A percentile compares a stretch with the other conserved stretches of the same genome.
These are phyloP conservation scores for Russula vinacea DNA, from an alignment of 768 basidiomycete genomes.

Conservation along the genomic window DNA sequence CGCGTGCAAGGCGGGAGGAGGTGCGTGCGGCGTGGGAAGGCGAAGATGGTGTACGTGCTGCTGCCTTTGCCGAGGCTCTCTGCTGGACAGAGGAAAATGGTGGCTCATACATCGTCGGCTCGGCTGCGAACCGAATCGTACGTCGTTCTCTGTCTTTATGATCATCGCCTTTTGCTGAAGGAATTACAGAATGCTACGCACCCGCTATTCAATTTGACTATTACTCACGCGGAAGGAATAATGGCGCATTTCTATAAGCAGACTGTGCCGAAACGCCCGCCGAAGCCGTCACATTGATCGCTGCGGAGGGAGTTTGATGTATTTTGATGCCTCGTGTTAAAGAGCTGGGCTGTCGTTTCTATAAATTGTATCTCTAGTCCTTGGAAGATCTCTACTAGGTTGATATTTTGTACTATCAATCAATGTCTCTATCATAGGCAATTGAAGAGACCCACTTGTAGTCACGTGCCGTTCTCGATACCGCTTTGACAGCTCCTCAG, in stretches of 20 bases:
- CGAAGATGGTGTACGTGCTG: slow-evolving; percentile 38
- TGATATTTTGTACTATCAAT: too few relatives aligned
- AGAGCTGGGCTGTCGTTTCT: neutral
- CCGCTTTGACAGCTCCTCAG: neutral
- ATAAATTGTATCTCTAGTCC: slow-evolving; percentile 9
- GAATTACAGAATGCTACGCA: slow-evolving; percentile 70
- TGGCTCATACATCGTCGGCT: slow-evolving; percentile 55
- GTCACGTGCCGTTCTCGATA: slow-evolving; percentile 3
- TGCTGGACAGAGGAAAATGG: slow-evolving; percentile 69
- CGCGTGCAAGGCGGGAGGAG: slow-evolving; percentile 38
- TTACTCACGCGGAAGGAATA: slow-evolving; percentile 61
- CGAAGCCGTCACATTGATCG: neutral
- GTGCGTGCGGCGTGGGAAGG: slow-evolving; percentile 43
- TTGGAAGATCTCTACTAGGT: neutral
- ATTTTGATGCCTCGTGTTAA: neutral
- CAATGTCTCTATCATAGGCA: too few relatives aligned
- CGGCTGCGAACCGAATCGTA: slow-evolving; percentile 60
- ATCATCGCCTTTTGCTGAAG: neutral
- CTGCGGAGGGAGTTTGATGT: too few relatives aligned
- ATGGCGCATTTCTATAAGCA: slow-evolving; percentile 76
- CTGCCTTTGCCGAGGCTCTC: slow-evolving; percentile 53
- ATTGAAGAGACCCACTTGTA: neutral
- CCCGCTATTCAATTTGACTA: slow-evolving; percentile 72
- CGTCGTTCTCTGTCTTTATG: slow-evolving; percentile 31
- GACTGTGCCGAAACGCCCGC: slow-evolving; percentile 37